Evolutionary conservation across 1,284 basidiomycete species (phyloP).

Genomic region (Cryptococcus sp.): DNA sequence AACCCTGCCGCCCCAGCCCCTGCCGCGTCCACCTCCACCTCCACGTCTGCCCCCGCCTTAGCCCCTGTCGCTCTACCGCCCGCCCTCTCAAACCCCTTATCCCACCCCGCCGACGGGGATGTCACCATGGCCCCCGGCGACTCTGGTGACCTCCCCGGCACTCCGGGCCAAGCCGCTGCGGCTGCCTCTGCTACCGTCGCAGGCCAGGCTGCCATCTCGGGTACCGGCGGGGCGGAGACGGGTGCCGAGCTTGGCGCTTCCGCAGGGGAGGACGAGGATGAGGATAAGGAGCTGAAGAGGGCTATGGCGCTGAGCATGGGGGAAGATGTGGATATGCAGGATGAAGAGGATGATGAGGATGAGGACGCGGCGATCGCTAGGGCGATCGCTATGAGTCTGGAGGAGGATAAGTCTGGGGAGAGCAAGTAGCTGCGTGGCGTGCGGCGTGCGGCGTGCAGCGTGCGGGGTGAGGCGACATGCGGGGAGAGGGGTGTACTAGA

Average conservation of each 20-base stretch:
- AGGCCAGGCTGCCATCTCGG: background rate
- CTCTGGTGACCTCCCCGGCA: background rate
- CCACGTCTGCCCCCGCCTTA: background rate
- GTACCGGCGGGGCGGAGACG: background rate
- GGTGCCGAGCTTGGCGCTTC: conserved; percentile 16
- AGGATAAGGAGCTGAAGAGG: conserved; percentile 41
- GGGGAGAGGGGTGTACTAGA: no score
- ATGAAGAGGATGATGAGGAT: conserved; percentile 44
- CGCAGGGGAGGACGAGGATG: conserved; percentile 35
- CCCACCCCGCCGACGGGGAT: conserved; percentile 25
- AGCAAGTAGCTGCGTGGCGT: background rate
- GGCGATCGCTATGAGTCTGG: conserved; percentile 62
- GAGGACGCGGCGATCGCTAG: conserved; percentile 62
- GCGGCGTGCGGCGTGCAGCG: no score
- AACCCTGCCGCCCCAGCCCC: conserved; percentile 45
- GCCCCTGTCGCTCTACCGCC: conserved; percentile 15
- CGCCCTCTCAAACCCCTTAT: conserved; percentile 23
- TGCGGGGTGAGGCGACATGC: background rate
- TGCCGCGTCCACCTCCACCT: background rate
- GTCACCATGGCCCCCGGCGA: conserved; percentile 26
- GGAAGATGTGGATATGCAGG: conserved; percentile 44
- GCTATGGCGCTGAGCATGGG: conserved; percentile 45
- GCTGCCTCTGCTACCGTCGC: background rate
- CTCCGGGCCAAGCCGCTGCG: background rate
- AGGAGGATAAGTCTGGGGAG: conserved; percentile 31